Evolutionary conservation across 176 grass and related monocot species (phyloP).

Genomic region (Ananas comosus): DNA sequence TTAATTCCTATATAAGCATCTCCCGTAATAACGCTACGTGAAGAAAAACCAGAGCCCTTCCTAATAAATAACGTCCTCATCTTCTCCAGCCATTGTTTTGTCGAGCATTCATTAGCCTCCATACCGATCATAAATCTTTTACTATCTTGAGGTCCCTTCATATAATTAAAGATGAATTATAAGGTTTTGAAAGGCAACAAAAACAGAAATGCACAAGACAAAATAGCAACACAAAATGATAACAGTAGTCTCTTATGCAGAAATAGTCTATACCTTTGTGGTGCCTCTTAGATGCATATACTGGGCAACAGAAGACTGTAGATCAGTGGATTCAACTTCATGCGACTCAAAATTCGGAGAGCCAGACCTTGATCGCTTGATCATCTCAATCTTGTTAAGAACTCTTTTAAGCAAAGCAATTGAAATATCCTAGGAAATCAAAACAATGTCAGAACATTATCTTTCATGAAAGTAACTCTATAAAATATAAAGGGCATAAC

Average conservation of each 20-base stretch:
- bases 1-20: conserved; percentile 76
- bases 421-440: conserved; percentile 58
- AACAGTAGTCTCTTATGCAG: conserved; percentile 18
- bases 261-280: conserved; percentile 46
- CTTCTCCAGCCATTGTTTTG: conserved; percentile 92
- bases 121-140: conserved; percentile 47
- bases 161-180: conserved; percentile 1
- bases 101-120: conserved; percentile 43
- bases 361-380: conserved; percentile 80
- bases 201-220: conserved; percentile 14
- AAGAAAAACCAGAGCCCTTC: conserved; percentile 94
- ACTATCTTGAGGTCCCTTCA: conserved; percentile 72
- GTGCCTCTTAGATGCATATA: conserved; percentile 85
- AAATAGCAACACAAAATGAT: conserved; percentile 8
- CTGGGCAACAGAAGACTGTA: conserved; percentile 52
- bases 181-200: conserved; percentile 7
- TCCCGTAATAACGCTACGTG: conserved; percentile 80
- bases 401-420: conserved; percentile 60
- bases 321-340: conserved; percentile 55
- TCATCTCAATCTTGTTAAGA: conserved; percentile 84
- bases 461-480: neutral
- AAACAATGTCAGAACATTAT: neutral
- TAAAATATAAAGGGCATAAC: neutral
- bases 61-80: conserved; percentile 83
- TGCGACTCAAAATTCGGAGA: conserved; percentile 77